Evolutionary conservation across 257 asterid species (phyloP), one percentile per base, ranked within the genome.

Genomic region (Solanum ossicruentum): DNA sequence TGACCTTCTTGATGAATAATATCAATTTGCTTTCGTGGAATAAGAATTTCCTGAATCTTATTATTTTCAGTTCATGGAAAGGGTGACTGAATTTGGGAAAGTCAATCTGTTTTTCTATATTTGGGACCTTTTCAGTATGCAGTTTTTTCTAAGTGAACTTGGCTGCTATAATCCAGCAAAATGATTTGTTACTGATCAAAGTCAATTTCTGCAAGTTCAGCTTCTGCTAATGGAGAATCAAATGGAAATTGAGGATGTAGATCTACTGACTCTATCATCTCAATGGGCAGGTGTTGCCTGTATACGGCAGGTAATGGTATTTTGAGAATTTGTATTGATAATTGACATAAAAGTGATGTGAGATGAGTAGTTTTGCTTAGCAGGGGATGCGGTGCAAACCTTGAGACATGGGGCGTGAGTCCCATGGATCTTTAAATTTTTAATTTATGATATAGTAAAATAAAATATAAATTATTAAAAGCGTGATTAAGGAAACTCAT

Each of bases 201-300:
- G 82, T 23, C 45, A 23, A 77, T 77, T 77, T 77, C 23, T 77
- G 63, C 82, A 51, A 77, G 26, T 85, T 85, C 93, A 96, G 98
- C 94, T 96, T 87, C 91, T 91, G 82, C 79, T 71, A 49, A 81
- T 85, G 61, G 97, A 94, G 87, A 80, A 80, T 85, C 96, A 93
- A 78, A 87, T 87, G 43, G 92, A 89, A 63, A 91, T 73, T 82
- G 98, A 92, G 89, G 90, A 93, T 69, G 85, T 93, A 79, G 94
- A 96, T 91, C 93, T 91, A 72, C 88, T 96, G 91, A 95, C 95
- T 75, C 92, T 91, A 80, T 92, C 98, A 79, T 95, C 98, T 84
- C 91, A 84, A 65, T 92, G 97, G 97, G 95, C 97, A 81, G 99
- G 98, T 83, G 88, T 91, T 83, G 92, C 97, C 73, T 88, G 87